These are phyloP conservation scores for Bipolaris victoriae DNA, from an alignment of 2,329 filamentous ascomycete species.

Conservation along the genomic window DNA sequence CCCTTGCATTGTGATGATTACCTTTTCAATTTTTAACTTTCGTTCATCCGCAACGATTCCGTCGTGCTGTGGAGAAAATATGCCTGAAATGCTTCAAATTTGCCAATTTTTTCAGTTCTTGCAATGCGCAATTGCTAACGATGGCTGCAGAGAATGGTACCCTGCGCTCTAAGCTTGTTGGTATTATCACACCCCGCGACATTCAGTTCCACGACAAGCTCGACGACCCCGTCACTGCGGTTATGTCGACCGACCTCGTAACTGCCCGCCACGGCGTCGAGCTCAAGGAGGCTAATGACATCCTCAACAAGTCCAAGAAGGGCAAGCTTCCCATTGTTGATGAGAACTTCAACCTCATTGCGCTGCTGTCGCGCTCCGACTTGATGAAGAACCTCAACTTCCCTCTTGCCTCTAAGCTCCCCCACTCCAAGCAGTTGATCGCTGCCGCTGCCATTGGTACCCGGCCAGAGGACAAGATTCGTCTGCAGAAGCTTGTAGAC, in stretches of 20 bases:
- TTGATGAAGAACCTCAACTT: constrained; percentile 99
- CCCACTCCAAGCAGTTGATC: constrained; percentile 96
- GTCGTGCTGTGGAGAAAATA: constrained; percentile 80
- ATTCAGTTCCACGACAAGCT: constrained; percentile 91
- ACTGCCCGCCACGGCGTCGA: constrained; percentile 85
- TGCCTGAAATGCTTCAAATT: constrained; percentile 54
- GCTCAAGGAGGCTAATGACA: constrained; percentile 86
- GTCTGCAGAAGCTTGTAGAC: constrained; percentile 86
- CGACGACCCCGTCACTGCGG: constrained; percentile 75
- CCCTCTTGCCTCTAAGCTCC: constrained; percentile 93
- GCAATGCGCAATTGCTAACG: constrained; percentile 29
- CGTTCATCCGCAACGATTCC: constrained; percentile 98
- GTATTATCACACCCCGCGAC: constrained; percentile 97
- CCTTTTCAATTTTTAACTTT: constrained; percentile 84
- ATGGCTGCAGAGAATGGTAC: constrained; percentile 78
- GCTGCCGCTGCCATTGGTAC: constrained; percentile 95
- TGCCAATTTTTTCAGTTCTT: constrained; percentile 2
- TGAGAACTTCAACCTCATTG: constrained; percentile 74
- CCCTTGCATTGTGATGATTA: constrained; percentile 72
- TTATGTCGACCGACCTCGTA: constrained; percentile 95
- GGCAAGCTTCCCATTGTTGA: constrained; percentile 96
- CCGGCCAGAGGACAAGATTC: constrained; percentile 86
- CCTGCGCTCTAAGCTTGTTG: constrained; percentile 92
- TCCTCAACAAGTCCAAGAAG: constrained; percentile 95
- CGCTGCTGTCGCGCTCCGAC: constrained; percentile 68